These are phyloP conservation scores for Pichia sorboxylosa DNA, from an alignment of 1,139 yeast genomes.

Conservation along the genomic window DNA sequence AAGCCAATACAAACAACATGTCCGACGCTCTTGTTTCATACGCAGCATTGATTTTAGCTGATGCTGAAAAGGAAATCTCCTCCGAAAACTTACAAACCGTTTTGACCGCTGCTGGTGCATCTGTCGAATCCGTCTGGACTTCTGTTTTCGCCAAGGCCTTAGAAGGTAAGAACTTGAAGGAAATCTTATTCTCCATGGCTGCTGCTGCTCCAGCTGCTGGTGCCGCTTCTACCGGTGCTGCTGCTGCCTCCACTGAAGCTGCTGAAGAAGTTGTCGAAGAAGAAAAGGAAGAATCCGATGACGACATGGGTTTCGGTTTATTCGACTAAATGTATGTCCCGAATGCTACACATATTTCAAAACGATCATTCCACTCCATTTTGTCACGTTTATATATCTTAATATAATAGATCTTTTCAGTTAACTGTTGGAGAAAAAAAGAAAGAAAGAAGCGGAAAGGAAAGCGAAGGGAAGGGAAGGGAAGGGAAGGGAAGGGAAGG, in stretches of 20 bases:
- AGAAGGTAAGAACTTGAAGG: constrained; percentile 93
- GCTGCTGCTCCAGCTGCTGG: constrained; percentile 55
- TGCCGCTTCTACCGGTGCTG: constrained; percentile 47
- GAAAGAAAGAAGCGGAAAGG: neutral
- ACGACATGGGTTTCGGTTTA: constrained; percentile 76
- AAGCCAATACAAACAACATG: constrained; percentile 27
- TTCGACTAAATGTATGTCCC: too few species aligned
- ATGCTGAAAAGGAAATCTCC: constrained; percentile 90
- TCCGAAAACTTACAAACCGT: constrained; percentile 81
- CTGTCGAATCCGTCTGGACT: constrained; percentile 85
- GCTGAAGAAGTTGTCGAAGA: constrained; percentile 43
- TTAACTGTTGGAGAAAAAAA: too few species aligned
- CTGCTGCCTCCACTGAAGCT: constrained; percentile 53
- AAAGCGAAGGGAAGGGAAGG: neutral
- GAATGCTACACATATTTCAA: too few species aligned
- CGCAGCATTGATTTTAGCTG: constrained; percentile 98
- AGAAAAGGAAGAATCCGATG: constrained; percentile 53
- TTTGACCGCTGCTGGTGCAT: constrained; percentile 84
- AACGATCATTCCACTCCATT: too few species aligned
- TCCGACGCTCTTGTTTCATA: constrained; percentile 63
- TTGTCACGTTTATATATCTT: too few species aligned
- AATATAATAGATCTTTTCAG: too few species aligned
- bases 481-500: neutral
- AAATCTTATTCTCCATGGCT: constrained; percentile 39
- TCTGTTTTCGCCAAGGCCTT: constrained; percentile 93